These are phyloP conservation scores for Priceomyces carsonii DNA, from an alignment of 805 yeast species.

Conservation along the genomic window DNA sequence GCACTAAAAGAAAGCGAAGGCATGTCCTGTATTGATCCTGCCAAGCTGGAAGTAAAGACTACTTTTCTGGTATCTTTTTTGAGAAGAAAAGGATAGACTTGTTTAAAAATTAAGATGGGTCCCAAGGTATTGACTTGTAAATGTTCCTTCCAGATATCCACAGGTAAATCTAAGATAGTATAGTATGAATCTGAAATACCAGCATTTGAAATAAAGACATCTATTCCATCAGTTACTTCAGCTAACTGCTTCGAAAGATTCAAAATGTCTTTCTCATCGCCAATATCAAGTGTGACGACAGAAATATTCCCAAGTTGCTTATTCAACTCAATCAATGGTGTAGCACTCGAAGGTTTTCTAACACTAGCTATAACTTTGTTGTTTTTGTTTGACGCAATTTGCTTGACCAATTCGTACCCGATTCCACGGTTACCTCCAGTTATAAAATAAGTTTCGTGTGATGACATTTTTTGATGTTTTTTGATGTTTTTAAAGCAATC, in stretches of 20 bases:
- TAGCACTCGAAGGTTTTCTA: constrained; percentile 14
- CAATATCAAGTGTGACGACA: constrained; percentile 32
- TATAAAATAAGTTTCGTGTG: too few relatives aligned
- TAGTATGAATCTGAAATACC: too few relatives aligned
- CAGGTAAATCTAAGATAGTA: too few relatives aligned
- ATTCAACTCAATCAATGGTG: too few relatives aligned
- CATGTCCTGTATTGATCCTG: too few relatives aligned
- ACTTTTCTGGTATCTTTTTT: constrained; percentile 34
- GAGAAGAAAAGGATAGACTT: constrained; percentile 36
- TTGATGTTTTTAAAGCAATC: too few relatives aligned
- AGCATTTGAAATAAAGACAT: constrained; percentile 25
- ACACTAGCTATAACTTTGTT: constrained; percentile 23
- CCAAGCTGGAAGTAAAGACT: constrained; percentile 47
- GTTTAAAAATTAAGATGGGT: constrained; percentile 44
- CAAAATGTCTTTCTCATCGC: constrained; percentile 44
- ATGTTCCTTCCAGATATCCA: constrained; percentile 34
- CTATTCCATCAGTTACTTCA: constrained; percentile 14
- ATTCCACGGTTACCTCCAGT: constrained; percentile 44
- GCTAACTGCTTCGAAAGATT: constrained; percentile 32
- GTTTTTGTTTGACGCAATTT: constrained; percentile 26
- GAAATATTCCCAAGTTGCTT: constrained; percentile 11
- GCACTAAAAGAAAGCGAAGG: constrained; percentile 19
- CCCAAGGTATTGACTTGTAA: constrained; percentile 47
- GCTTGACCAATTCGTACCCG: constrained; percentile 25
- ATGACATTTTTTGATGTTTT: too few relatives aligned